These are phyloP conservation scores for Dictyophora rubrovolvata DNA, from an alignment of 768 basidiomycete genomes.

Conservation along the genomic window DNA sequence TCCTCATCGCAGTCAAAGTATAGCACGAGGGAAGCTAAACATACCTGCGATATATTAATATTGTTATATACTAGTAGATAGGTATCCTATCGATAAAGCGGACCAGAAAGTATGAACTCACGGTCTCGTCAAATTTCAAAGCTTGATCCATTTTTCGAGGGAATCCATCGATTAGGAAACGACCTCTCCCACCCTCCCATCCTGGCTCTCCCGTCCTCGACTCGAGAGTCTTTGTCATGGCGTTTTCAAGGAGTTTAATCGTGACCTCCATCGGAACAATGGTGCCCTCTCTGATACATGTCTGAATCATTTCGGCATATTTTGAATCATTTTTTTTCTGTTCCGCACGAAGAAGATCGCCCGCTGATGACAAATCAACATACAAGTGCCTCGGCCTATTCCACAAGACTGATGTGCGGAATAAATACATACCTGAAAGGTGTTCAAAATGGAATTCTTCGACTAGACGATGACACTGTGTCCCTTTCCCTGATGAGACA, in stretches of 20 bases:
- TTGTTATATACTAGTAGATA: background rate
- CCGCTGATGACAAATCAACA: conserved; percentile 44
- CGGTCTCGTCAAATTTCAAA: conserved; percentile 76
- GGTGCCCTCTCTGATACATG: conserved; percentile 79
- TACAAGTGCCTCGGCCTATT: background rate
- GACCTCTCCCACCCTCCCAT: conserved; percentile 64
- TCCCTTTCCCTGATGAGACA: conserved; percentile 83
- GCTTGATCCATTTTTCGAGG: conserved; percentile 99
- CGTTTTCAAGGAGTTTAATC: conserved; percentile 87
- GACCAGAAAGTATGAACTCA: conserved; percentile 32
- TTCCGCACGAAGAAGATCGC: conserved; percentile 94
- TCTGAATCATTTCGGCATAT: conserved; percentile 76
- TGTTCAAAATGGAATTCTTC: conserved; percentile 82
- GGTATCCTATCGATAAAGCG: background rate
- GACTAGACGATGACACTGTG: conserved; percentile 82
- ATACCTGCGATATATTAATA: conserved; percentile 44
- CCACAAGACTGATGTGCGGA: conserved; percentile 9
- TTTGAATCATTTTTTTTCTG: conserved; percentile 77
- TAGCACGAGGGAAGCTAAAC: conserved; percentile 66
- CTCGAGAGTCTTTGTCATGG: conserved; percentile 60
- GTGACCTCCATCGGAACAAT: conserved; percentile 98
- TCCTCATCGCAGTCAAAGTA: conserved; percentile 84
- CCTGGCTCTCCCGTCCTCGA: conserved; percentile 34
- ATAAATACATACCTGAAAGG: conserved; percentile 61
- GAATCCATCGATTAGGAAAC: conserved; percentile 95